Evolutionary conservation across 2,329 filamentous ascomycete genomes (phyloP).

Genomic region (Colletotrichum neosansevieriae): DNA sequence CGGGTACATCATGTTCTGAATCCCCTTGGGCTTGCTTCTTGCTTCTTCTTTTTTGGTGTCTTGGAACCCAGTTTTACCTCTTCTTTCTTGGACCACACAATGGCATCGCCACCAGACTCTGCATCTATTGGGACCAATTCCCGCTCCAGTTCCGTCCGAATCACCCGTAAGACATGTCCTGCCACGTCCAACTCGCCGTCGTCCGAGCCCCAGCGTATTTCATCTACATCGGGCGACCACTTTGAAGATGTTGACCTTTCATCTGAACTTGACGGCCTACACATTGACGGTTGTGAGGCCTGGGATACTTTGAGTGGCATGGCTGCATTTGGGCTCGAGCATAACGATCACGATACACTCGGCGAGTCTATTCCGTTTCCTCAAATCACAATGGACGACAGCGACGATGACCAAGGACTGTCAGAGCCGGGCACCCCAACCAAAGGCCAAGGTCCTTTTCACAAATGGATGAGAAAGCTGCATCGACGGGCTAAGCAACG

Average conservation of each 20-base stretch:
- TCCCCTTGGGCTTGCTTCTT: conserved; percentile 45
- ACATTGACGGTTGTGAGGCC: conserved; percentile 47
- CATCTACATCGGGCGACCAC: conserved; percentile 44
- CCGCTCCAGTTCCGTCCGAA: conserved; percentile 53
- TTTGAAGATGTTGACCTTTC: conserved; percentile 51
- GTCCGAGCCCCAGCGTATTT: conserved; percentile 32
- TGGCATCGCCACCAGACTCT: conserved; percentile 49
- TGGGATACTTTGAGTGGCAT: conserved; percentile 57
- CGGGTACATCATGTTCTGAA: conserved; percentile 56
- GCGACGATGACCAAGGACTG: conserved; percentile 30
- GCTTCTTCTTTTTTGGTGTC: conserved; percentile 54
- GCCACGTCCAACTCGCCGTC: conserved; percentile 48
- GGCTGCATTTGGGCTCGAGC: conserved; percentile 54
- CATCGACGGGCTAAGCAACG: conserved; percentile 67
- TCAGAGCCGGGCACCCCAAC: conserved; percentile 16
- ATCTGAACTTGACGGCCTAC: conserved; percentile 42
- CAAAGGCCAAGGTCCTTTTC: conserved; percentile 65
- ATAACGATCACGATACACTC: conserved; percentile 44
- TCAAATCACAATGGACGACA: conserved; percentile 45
- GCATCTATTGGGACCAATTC: conserved; percentile 48
- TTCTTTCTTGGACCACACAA: conserved; percentile 48
- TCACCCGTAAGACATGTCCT: conserved; percentile 54
- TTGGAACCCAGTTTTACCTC: conserved; percentile 56
- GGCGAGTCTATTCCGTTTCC: conserved; percentile 27
- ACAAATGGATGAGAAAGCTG: conserved; percentile 79